Conservation (phyloP, 805 yeast species). For the Candida chauliodis region DNA sequence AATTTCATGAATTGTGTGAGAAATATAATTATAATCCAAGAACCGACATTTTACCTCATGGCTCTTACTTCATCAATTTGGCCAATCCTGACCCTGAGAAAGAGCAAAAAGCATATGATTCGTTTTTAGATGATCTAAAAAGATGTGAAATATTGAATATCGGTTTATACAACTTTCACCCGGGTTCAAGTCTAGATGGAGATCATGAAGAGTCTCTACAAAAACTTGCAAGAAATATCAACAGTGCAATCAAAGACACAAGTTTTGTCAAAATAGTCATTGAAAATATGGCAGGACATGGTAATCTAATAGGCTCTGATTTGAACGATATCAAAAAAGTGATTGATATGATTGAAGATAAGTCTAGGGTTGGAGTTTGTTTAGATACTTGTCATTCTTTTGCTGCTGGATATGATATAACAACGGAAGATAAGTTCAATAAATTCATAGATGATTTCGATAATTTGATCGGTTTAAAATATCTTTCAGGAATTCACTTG, state of each 20-base stretch:
- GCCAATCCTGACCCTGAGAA: slow-evolving; percentile 88
- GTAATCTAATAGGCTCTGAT: slow-evolving; percentile 79
- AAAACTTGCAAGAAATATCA: slow-evolving; percentile 74
- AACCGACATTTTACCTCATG: slow-evolving; percentile 88
- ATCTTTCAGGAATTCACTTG: slow-evolving; percentile 76
- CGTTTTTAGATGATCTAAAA: slow-evolving; percentile 79
- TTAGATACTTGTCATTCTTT: slow-evolving; percentile 94
- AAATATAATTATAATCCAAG: slow-evolving; percentile 64
- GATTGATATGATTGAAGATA: slow-evolving; percentile 74
- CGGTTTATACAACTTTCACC: slow-evolving; percentile 88
- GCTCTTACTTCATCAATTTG: slow-evolving; percentile 87
- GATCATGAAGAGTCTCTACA: slow-evolving; percentile 63
- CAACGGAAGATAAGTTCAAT: slow-evolving; percentile 53
- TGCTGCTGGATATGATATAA: slow-evolving; percentile 93
- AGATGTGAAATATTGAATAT: slow-evolving; percentile 84
- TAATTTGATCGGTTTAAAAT: slow-evolving; percentile 65
- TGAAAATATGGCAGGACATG: slow-evolving; percentile 98
- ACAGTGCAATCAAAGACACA: slow-evolving; percentile 72
- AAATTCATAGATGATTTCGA: slow-evolving; percentile 79
- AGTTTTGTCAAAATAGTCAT: slow-evolving; percentile 79
- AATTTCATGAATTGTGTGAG: slow-evolving; percentile 63
- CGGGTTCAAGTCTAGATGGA: slow-evolving; percentile 78
- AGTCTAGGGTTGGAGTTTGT: slow-evolving; percentile 88
- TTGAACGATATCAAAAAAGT: slow-evolving; percentile 73
- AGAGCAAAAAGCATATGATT: slow-evolving; percentile 67